Evolutionary conservation across 805 yeast species (phyloP).

Genomic region (Schwanniomyces vanrijiae): DNA sequence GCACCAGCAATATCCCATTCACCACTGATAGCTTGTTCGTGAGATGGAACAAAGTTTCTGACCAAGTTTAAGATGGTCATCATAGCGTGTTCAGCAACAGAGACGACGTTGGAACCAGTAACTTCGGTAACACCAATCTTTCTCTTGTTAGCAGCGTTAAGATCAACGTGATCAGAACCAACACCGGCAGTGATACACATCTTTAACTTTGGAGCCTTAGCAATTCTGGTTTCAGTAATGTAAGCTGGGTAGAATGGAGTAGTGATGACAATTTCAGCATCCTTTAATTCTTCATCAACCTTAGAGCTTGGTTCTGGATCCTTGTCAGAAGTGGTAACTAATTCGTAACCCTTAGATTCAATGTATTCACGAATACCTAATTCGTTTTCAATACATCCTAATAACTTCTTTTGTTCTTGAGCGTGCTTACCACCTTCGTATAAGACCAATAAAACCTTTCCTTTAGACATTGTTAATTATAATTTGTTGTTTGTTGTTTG

Average conservation of each 20-base stretch:
- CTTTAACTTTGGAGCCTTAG: constrained; percentile 69
- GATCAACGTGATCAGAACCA: constrained; percentile 79
- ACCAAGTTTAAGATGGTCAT: constrained; percentile 71
- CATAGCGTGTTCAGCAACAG: constrained; percentile 82
- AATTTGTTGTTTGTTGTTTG: too few relatives aligned
- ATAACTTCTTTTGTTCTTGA: constrained; percentile 54
- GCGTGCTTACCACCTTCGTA: constrained; percentile 62
- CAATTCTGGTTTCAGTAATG: constrained; percentile 64
- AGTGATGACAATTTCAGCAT: constrained; percentile 75
- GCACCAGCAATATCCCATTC: constrained; percentile 74
- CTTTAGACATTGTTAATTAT: constrained; percentile 17
- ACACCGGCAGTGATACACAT: constrained; percentile 77
- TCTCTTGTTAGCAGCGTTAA: constrained; percentile 63
- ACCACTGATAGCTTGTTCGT: constrained; percentile 59
- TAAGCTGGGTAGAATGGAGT: constrained; percentile 86
- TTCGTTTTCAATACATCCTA: constrained; percentile 75
- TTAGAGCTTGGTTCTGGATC: constrained; percentile 56
- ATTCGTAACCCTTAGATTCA: constrained; percentile 63
- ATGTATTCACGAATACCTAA: constrained; percentile 67
- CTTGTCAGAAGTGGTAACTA: constrained; percentile 66
- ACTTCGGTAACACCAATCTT: constrained; percentile 74
- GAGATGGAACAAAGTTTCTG: constrained; percentile 78
- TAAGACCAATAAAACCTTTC: constrained; percentile 53
- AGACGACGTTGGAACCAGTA: constrained; percentile 76
- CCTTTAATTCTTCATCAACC: constrained; percentile 65